These are phyloP conservation scores for Symbiodinium natans DNA, from an alignment of 73 alveolate genomes.

Conservation along the genomic window DNA sequence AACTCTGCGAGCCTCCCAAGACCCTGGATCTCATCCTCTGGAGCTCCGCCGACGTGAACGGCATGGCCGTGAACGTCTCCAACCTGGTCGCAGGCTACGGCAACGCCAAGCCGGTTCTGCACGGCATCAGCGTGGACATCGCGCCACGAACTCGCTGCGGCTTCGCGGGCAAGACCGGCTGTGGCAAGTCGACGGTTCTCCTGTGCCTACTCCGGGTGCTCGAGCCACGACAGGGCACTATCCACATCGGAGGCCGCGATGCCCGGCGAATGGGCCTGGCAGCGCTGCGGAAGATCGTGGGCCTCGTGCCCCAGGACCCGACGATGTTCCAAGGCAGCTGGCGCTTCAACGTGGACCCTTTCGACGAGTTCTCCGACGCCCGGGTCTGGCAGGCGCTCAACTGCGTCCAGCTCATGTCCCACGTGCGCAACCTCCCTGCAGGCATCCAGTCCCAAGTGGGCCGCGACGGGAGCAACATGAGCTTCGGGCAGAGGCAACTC, in stretches of 20 bases:
- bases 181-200: not conserved
- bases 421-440: not conserved
- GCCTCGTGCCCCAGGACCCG: not conserved
- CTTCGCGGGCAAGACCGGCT: not conserved
- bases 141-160: not conserved
- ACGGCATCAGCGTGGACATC: not conserved
- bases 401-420: not conserved
- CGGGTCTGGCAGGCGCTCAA: not conserved
- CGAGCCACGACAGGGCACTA: not conserved
- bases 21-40: not conserved
- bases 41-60: not conserved
- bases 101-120: not conserved
- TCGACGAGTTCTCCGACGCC: not conserved
- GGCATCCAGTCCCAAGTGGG: not conserved
- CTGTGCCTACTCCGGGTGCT: not conserved
- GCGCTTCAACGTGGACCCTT: not conserved
- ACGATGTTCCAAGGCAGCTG: not conserved
- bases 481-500: slow-evolving; percentile 1
- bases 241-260: not conserved
- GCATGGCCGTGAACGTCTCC: not conserved
- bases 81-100: not conserved
- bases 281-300: not conserved
- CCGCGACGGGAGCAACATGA: not conserved
- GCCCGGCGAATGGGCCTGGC: not conserved
- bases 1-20: not conserved